Percentiles rank a stretch among this genome's conserved stretches.
phyloP scores from a whole-genome alignment of 106 monocot species.

The Alisma plantagoaquatica region DNA sequence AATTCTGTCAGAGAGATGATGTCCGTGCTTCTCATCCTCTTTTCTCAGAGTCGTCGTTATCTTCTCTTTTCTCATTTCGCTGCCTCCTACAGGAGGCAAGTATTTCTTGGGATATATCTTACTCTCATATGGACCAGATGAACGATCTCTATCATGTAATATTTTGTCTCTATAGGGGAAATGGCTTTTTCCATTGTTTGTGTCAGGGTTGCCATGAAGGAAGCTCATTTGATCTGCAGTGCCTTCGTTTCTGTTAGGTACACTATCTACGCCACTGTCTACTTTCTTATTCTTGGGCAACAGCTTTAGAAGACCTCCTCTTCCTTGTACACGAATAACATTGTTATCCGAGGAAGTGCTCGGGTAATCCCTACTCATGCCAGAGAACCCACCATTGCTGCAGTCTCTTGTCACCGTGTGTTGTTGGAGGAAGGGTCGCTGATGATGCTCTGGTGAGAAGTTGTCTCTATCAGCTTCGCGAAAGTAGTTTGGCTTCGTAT shows the following conservation, averaged over 20 bases:
- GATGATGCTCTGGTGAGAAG: too few relatives aligned
- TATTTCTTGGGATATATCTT: not conserved
- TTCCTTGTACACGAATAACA: constrained; percentile 7
- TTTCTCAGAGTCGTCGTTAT: too few relatives aligned
- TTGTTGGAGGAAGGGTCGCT: too few relatives aligned
- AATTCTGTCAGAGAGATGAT: too few relatives aligned
- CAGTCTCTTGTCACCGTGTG: too few relatives aligned
- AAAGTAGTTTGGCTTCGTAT: too few relatives aligned
- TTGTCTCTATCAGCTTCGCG: too few relatives aligned
- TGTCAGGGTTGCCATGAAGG: too few relatives aligned
- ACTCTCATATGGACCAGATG: not conserved
- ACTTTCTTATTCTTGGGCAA: constrained; percentile 9
- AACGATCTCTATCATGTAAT: too few relatives aligned
- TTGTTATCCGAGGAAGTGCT: not conserved
- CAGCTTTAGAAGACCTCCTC: constrained; percentile 6
- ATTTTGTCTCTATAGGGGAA: not conserved
- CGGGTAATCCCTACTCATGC: not conserved
- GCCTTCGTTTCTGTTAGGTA: not conserved
- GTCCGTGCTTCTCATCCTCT: too few relatives aligned
- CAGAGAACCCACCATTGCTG: too few relatives aligned
- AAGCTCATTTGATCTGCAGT: not conserved
- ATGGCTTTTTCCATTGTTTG: not conserved
- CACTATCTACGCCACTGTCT: not conserved
- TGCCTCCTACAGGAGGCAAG: not conserved
- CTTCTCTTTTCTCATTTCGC: constrained; percentile 3